These are phyloP conservation scores for Anthracocystis walkeri DNA, from an alignment of 1,284 basidiomycete species.

Conservation along the genomic window DNA sequence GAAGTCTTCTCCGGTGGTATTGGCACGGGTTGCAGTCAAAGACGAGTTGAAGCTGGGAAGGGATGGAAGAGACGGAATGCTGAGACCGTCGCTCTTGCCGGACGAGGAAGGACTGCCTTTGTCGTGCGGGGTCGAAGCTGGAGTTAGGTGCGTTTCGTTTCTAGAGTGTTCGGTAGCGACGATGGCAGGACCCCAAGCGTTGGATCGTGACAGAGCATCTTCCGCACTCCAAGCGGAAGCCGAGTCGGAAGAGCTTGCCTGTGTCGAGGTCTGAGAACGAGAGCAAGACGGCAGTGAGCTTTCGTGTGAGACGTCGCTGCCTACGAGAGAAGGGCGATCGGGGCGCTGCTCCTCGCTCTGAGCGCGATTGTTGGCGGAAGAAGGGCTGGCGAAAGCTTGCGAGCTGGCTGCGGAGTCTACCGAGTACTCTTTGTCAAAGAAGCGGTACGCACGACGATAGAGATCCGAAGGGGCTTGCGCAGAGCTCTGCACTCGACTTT, in stretches of 20 bases:
- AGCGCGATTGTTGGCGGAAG: neutral
- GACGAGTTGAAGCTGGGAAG: constrained; percentile 35
- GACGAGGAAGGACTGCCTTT: neutral
- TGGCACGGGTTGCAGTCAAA: constrained; percentile 19
- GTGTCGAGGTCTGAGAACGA: constrained; percentile 35
- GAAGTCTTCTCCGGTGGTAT: neutral
- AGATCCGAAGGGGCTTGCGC: constrained; percentile 27
- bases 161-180: neutral
- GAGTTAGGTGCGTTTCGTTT: neutral
- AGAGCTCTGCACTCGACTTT: neutral
- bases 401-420: constrained; percentile 14
- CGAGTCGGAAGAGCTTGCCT: constrained; percentile 25
- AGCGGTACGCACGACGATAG: constrained; percentile 49
- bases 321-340: constrained; percentile 20
- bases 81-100: constrained; percentile 18
- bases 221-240: constrained; percentile 27
- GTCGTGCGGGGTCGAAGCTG: neutral
- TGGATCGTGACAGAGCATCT: constrained; percentile 1
- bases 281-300: constrained; percentile 29
- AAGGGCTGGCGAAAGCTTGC: neutral
- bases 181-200: neutral
- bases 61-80: constrained; percentile 35
- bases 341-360: neutral
- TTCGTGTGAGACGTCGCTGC: constrained; percentile 35
- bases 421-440: constrained; percentile 48